Percentiles rank a stretch among this genome's conserved stretches.
Conservation (phyloP, 108 stramenopile species). For the Aurantiochytrium sp. region DNA sequence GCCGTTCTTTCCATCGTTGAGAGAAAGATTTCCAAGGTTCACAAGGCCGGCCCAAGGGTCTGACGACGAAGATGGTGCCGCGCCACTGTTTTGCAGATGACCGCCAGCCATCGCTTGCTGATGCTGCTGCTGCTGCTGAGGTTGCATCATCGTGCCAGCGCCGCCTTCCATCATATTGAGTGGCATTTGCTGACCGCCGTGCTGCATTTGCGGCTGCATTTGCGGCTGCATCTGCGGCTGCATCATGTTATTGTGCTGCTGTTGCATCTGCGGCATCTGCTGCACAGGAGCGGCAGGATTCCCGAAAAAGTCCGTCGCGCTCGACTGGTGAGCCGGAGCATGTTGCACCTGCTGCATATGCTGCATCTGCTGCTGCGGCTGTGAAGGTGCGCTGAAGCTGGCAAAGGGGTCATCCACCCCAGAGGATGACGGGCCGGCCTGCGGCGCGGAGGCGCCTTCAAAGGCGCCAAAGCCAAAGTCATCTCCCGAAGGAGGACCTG, state of each 20-base stretch:
- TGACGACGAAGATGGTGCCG: neutral
- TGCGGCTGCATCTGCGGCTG: neutral
- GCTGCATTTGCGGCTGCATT: neutral
- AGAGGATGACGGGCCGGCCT: too few species aligned
- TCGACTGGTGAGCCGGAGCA: too few species aligned
- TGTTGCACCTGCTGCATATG: neutral
- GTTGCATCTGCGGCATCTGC: neutral
- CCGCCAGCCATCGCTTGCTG: neutral
- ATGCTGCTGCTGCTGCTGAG: neutral
- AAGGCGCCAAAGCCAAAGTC: constrained; percentile 1
- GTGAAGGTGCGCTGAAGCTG: neutral
- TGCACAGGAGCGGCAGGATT: neutral
- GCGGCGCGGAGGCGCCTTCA: neutral
- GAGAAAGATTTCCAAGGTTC: neutral
- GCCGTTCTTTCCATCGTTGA: neutral
- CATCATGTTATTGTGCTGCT: neutral
- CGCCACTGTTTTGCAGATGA: neutral
- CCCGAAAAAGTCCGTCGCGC: neutral
- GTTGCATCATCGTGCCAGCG: neutral
- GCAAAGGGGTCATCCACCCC: neutral
- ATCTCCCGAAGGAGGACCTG: neutral
- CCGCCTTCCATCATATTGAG: neutral
- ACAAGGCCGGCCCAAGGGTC: constrained; percentile 7
- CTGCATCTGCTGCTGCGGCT: neutral
- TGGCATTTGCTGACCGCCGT: neutral